Percentiles rank a stretch among this genome's conserved stretches.
These are phyloP conservation scores for Discostella stelligeroides DNA, from an alignment of 108 stramenopile species.

Conservation along the genomic window DNA sequence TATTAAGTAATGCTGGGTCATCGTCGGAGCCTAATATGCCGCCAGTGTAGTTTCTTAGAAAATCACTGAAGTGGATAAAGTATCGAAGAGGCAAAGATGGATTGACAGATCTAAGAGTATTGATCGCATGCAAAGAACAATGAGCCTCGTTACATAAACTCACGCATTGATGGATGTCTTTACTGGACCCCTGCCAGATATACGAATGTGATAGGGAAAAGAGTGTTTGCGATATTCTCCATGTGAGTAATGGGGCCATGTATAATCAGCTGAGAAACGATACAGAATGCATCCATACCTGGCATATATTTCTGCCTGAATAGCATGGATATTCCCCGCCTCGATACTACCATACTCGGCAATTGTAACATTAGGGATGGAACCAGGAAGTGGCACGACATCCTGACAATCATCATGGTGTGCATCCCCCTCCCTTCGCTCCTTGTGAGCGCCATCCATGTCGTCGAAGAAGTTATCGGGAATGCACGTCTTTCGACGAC, in stretches of 20 bases:
- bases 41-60: constrained; percentile 51
- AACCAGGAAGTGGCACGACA: constrained; percentile 26
- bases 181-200: constrained; percentile 60
- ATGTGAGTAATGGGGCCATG: too few relatives aligned
- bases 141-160: not conserved
- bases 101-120: not conserved
- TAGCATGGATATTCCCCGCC: constrained; percentile 46
- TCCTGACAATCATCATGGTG: constrained; percentile 39
- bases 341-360: constrained; percentile 67
- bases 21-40: constrained; percentile 64
- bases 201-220: constrained; percentile 1
- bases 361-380: constrained; percentile 63
- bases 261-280: too few relatives aligned
- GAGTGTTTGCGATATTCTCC: too few relatives aligned
- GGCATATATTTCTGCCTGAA: constrained; percentile 69
- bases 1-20: constrained; percentile 32
- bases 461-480: constrained; percentile 37
- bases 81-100: constrained; percentile 28
- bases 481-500: constrained; percentile 55
- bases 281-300: too few relatives aligned
- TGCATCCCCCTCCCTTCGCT: not conserved
- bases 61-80: constrained; percentile 8
- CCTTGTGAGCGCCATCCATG: not conserved
- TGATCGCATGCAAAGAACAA: constrained; percentile 5
- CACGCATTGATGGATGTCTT: constrained; percentile 49